phyloP scores from a whole-genome alignment of 495 filamentous ascomycete genomes.

The Hypoxylon fuscum region DNA sequence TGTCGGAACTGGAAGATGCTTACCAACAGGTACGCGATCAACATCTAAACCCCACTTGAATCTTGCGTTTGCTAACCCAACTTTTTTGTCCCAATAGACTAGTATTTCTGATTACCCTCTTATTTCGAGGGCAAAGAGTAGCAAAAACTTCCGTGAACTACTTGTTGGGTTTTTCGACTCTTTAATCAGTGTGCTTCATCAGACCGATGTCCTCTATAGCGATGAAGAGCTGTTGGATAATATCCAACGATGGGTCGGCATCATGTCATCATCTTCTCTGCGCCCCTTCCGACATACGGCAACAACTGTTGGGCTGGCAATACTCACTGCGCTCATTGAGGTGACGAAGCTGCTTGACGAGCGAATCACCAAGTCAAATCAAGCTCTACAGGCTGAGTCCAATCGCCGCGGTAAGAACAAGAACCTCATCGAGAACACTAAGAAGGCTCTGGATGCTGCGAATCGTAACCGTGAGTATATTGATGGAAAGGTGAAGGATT shows the following conservation, averaged over 20 bases:
- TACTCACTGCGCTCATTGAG: slow-evolving; percentile 75
- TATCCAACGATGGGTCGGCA: slow-evolving; percentile 82
- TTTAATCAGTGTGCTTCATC: slow-evolving; percentile 76
- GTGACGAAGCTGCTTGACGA: slow-evolving; percentile 73
- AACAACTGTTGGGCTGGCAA: slow-evolving; percentile 78
- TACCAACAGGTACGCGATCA: slow-evolving; percentile 69
- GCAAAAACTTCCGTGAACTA: slow-evolving; percentile 74
- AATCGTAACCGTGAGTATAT: slow-evolving; percentile 70
- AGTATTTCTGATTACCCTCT: slow-evolving; percentile 92
- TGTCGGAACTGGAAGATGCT: slow-evolving; percentile 81
- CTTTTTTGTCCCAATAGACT: slow-evolving; percentile 55
- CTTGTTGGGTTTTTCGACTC: slow-evolving; percentile 81
- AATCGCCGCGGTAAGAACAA: slow-evolving; percentile 75
- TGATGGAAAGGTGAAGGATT: slow-evolving; percentile 75
- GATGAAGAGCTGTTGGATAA: slow-evolving; percentile 82
- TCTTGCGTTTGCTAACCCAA: slow-evolving; percentile 42
- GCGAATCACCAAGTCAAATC: slow-evolving; percentile 75
- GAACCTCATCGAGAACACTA: slow-evolving; percentile 69
- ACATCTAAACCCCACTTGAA: not conserved
- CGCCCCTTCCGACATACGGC: slow-evolving; percentile 94
- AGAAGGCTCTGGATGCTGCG: slow-evolving; percentile 69
- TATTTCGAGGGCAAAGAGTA: slow-evolving; percentile 77
- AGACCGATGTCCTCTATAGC: slow-evolving; percentile 76
- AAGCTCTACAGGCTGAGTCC: slow-evolving; percentile 78
- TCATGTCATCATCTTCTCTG: slow-evolving; percentile 82